These are phyloP conservation scores for Penicillium manginii DNA, from an alignment of 495 filamentous ascomycete genomes.

Conservation along the genomic window DNA sequence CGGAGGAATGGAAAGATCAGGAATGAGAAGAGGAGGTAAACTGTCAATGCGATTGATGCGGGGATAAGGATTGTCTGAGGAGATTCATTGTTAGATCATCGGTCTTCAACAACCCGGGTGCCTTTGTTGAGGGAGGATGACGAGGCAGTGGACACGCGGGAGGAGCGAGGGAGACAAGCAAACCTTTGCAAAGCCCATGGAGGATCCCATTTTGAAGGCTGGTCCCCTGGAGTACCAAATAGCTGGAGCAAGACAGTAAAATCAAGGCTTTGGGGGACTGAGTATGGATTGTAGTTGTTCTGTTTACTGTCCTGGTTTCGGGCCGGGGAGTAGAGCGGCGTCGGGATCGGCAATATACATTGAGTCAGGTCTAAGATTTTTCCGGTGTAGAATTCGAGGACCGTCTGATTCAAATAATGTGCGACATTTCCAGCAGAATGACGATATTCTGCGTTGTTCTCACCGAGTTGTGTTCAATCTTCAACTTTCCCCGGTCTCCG, in stretches of 20 bases:
- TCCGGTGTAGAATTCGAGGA: background rate
- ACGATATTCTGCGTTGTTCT: no score
- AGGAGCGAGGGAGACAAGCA: constrained; percentile 9
- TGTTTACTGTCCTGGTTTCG: constrained; percentile 4
- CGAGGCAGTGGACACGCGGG: background rate
- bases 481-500: background rate
- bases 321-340: constrained; percentile 1
- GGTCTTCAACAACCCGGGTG: background rate
- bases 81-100: constrained; percentile 19
- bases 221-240: background rate
- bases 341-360: constrained; percentile 5
- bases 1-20: constrained; percentile 75
- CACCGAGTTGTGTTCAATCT: no score
- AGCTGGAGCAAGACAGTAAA: background rate
- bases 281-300: background rate
- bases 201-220: constrained; percentile 34
- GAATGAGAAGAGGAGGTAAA: constrained; percentile 75
- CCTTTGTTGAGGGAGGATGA: background rate
- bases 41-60: constrained; percentile 71
- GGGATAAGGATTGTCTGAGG: constrained; percentile 77
- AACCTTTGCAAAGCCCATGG: constrained; percentile 39
- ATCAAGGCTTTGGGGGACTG: background rate
- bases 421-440: no score
- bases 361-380: background rate
- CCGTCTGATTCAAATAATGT: background rate